Conservation (phyloP, 192 early-diverging fungal genomes). For the Mortierella alpina region DNA sequence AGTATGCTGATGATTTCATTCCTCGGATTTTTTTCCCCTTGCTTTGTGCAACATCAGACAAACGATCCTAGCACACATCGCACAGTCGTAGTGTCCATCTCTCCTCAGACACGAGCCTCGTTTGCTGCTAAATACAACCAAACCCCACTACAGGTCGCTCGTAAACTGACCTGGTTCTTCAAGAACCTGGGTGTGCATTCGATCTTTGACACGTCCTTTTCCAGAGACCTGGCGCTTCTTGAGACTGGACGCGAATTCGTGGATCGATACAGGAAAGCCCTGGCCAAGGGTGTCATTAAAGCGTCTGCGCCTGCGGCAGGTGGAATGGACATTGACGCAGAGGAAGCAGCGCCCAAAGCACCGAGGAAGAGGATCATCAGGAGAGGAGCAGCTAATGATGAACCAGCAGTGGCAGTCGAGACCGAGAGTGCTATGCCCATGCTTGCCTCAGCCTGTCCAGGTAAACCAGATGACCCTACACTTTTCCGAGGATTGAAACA, state of each 20-base stretch:
- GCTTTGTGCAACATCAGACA: slow-evolving; percentile 25
- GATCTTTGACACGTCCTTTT: slow-evolving; percentile 91
- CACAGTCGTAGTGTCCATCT: slow-evolving; percentile 87
- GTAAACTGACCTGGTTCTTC: slow-evolving; percentile 79
- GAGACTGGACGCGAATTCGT: slow-evolving; percentile 93
- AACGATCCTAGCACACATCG: slow-evolving; percentile 53
- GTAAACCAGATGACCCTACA: slow-evolving; percentile 5
- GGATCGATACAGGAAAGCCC: slow-evolving; percentile 67
- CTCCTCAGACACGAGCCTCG: slow-evolving; percentile 92
- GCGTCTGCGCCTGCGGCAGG: background rate
- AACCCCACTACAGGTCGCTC: slow-evolving; percentile 73
- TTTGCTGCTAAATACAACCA: slow-evolving; percentile 88
- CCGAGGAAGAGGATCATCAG: slow-evolving; percentile 50
- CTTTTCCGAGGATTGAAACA: slow-evolving; percentile 63
- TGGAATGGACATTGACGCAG: slow-evolving; percentile 31
- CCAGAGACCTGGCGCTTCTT: slow-evolving; percentile 87
- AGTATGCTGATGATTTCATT: background rate
- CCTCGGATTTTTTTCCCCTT: background rate
- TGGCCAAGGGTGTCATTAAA: slow-evolving; percentile 48
- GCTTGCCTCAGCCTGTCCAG: slow-evolving; percentile 46
- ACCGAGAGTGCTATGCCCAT: slow-evolving; percentile 37
- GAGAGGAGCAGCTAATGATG: slow-evolving; percentile 48
- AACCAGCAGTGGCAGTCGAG: slow-evolving; percentile 35
- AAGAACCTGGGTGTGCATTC: slow-evolving; percentile 85
- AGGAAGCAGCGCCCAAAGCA: slow-evolving; percentile 26